These are phyloP conservation scores for Areca catechu DNA, from an alignment of 176 grass and related monocot genomes.

Conservation along the genomic window DNA sequence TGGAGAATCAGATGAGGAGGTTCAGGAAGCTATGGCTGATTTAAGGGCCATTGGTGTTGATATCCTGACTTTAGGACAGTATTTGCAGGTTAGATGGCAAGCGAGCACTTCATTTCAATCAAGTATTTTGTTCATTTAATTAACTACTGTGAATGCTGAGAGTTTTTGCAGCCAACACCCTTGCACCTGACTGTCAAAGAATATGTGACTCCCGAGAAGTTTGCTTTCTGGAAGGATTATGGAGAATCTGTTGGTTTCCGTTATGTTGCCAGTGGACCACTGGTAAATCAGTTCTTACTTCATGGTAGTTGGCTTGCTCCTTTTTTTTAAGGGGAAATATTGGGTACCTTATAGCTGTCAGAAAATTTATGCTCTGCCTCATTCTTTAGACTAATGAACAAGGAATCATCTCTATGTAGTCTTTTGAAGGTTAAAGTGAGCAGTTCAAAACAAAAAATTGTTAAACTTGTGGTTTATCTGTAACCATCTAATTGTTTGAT, in stretches of 20 bases:
- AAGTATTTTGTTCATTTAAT: neutral
- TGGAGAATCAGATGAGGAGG: slow-evolving; percentile 68
- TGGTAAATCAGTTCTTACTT: slow-evolving; percentile 34
- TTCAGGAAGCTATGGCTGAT: slow-evolving; percentile 67
- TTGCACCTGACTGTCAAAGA: slow-evolving; percentile 82
- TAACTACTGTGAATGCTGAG: neutral
- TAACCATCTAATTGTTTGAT: too few species aligned
- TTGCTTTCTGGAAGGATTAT: slow-evolving; percentile 82
- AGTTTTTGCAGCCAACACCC: slow-evolving; percentile 60
- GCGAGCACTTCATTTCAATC: neutral
- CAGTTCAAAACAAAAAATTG: too few species aligned
- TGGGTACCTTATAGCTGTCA: too few species aligned
- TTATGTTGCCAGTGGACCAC: slow-evolving; percentile 90
- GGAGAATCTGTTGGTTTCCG: slow-evolving; percentile 77
- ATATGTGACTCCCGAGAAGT: slow-evolving; percentile 86
- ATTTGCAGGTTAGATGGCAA: slow-evolving; percentile 59
- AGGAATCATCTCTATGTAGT: too few species aligned
- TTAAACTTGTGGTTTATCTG: too few species aligned
- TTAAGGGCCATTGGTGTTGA: slow-evolving; percentile 72
- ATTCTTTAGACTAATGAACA: too few species aligned
- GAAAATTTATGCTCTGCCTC: too few species aligned
- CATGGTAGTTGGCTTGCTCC: neutral
- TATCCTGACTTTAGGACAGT: slow-evolving; percentile 84
- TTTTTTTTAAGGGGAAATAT: neutral
- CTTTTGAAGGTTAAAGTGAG: too few species aligned